Evolutionary conservation across 2,329 filamentous ascomycete species (phyloP).

Genomic region (Colletotrichum sp.): DNA sequence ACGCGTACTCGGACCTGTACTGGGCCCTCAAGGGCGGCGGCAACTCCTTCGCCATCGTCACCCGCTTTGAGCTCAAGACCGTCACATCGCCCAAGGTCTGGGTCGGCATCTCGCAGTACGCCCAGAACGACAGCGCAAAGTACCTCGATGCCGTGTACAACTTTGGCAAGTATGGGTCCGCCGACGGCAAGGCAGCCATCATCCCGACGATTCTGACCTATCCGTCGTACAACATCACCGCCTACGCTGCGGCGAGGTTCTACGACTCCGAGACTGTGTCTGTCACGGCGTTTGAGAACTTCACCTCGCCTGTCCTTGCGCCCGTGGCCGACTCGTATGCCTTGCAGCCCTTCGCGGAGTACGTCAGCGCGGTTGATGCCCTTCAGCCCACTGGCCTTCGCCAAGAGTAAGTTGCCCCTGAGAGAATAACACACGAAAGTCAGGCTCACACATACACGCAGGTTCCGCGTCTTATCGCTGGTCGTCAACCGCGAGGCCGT

Average conservation of each 20-base stretch:
- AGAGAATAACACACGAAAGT: no score
- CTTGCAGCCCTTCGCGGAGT: slow-evolving; percentile 16
- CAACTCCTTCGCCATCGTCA: slow-evolving; percentile 40
- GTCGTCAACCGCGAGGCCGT: slow-evolving; percentile 19
- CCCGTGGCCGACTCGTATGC: slow-evolving; percentile 11
- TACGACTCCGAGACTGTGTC: slow-evolving; percentile 16
- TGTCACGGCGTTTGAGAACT: slow-evolving; percentile 18
- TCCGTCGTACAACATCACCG: slow-evolving; percentile 17
- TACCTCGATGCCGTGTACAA: slow-evolving; percentile 23
- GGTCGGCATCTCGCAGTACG: slow-evolving; percentile 18
- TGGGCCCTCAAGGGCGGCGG: slow-evolving; percentile 39
- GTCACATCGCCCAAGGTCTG: slow-evolving; percentile 8
- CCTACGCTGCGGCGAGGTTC: slow-evolving; percentile 19
- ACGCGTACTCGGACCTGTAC: slow-evolving; percentile 37
- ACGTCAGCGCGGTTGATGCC: slow-evolving; percentile 16
- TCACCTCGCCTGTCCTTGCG: slow-evolving; percentile 15
- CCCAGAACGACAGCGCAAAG: neutral
- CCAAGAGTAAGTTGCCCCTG: slow-evolving; percentile 2
- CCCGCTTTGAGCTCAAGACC: slow-evolving; percentile 31
- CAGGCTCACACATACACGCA: neutral
- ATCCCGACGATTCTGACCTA: slow-evolving; percentile 21
- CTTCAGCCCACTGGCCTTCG: slow-evolving; percentile 21
- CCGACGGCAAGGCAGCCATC: slow-evolving; percentile 19
- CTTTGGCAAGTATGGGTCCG: slow-evolving; percentile 21
- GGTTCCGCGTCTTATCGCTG: slow-evolving; percentile 21